Evolutionary conservation across 805 yeast species (phyloP), one percentile per base, ranked within the genome.

Genomic region (Scheffersomyces spartinae): DNA sequence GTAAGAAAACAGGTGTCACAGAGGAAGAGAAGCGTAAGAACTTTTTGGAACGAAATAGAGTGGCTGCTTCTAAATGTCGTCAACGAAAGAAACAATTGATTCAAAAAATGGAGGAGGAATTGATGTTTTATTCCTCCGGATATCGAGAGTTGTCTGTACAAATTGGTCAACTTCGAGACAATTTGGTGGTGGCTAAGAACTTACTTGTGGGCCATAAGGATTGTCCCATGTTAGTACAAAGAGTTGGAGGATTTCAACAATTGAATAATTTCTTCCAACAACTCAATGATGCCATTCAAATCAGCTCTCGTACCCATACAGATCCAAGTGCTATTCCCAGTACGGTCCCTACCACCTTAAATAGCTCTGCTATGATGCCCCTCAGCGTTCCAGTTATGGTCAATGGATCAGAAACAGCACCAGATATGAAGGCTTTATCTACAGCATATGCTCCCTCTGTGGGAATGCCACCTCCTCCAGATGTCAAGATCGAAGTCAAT

Each of bases 41-140:
- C 44, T 88, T 72, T 42, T 52, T 91, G 36, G 98, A 91, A 47
- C 65, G 97, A 35, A 91, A 91, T 50, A 66, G 98, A 30, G 72
- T 91, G 7, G 98, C 98, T 0, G 98, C 98, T 0, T 74, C 91
- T 13, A 86, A 85, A 47, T 91, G 97, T 60, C 71, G 98, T 32
- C 94, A 82, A 52, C 70, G 96, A 30, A 91, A 91, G 62, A 91
- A 91, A 58, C 84, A 82, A 46, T 77, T 79, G 62, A 69, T 85
- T 17, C 74, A 71, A 30, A 79, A 77, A 38, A 77, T 91, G 71
- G 93, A 85, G 47, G 71, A 65, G 24, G 93, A 85, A 45, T 63
- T 84, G 27, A 65, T 72, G 22, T 74, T 69, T 39, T 83, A 74
- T 45, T 64, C 80, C 10, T 49, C 63, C 7, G 86, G 85, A 33